Percentiles rank a stretch among this genome's conserved stretches.
These are phyloP conservation scores for Diaporthe citrichinensis DNA, from an alignment of 2,329 filamentous ascomycete species.

Conservation along the genomic window DNA sequence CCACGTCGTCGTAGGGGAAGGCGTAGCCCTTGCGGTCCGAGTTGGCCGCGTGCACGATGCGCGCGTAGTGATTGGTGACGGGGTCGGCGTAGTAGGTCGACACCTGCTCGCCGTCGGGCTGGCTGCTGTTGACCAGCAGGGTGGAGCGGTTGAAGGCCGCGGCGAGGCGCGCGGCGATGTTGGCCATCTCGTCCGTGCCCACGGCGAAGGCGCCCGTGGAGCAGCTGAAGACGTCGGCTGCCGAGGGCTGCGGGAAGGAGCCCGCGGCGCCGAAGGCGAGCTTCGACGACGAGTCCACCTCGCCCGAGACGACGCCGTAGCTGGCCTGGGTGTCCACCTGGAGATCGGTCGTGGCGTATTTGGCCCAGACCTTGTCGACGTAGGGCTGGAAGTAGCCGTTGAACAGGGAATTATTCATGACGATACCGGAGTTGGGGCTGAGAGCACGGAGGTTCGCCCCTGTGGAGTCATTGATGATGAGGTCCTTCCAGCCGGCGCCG, in stretches of 20 bases:
- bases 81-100: slow-evolving; percentile 66
- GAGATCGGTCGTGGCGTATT: slow-evolving; percentile 60
- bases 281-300: slow-evolving; percentile 52
- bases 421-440: slow-evolving; percentile 65
- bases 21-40: slow-evolving; percentile 75
- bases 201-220: slow-evolving; percentile 69
- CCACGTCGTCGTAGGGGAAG: slow-evolving; percentile 81
- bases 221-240: slow-evolving; percentile 67
- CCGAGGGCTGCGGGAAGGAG: slow-evolving; percentile 61
- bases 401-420: slow-evolving; percentile 61
- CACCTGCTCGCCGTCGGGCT: slow-evolving; percentile 66
- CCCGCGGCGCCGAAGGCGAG: slow-evolving; percentile 57
- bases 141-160: slow-evolving; percentile 84
- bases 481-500: slow-evolving; percentile 65
- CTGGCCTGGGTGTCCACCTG: slow-evolving; percentile 67
- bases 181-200: slow-evolving; percentile 64
- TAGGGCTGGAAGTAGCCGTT: slow-evolving; percentile 64
- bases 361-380: slow-evolving; percentile 66
- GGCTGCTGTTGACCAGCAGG: slow-evolving; percentile 66
- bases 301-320: slow-evolving; percentile 64
- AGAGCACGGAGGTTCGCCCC: slow-evolving; percentile 62
- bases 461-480: slow-evolving; percentile 58
- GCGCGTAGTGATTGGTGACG: slow-evolving; percentile 76
- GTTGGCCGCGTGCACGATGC: slow-evolving; percentile 74
- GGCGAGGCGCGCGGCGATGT: slow-evolving; percentile 79